Base-by-base conservation (phyloP, 2,329 filamentous ascomycete genomes). In the Dendryphion nanum region DNA sequence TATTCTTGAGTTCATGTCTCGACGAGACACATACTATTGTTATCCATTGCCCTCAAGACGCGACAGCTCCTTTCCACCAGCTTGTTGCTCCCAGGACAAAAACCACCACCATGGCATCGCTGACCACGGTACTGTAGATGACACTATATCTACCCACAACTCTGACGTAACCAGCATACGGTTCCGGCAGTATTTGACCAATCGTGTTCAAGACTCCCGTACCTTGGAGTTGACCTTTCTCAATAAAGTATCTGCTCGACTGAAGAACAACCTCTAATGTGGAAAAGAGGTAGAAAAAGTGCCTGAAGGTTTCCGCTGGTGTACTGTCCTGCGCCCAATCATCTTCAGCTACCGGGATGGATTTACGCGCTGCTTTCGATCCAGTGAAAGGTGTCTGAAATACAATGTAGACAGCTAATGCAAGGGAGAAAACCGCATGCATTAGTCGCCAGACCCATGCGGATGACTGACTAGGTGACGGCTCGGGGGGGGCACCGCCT, bases 261-360 rank as follows among this genome's bases (percentile, higher is more conserved):
- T 91, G 79, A 46, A 91, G 70, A 37, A 87, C 61, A 8, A 87
- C 75, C 68, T 93, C 86, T 20, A 80, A 82, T 0, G 86, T 88
- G 5, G 85, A 83, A 59, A 91, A 93, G n/a, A 86, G 76, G 71
- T 82, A 88, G 65, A 91, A 89, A 66, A 89, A 83, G 44, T 75
- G 73, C 31, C 70, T 70, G 28, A 72, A 69, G 23, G 63, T 55
- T 33, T 66, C 64, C 13, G 66, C 60, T 19, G 71, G 64, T 2
- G 54, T 57, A 6, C 66, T 51, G 7, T 57, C 57, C 2, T 45
- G 31, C 2, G 48, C 47, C 53, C 61, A 66, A 42, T 59, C 59
- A 16, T 61, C 51, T 13, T 59, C 53, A n/a, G 26, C 16, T 35
- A 14, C 28, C 18, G 48, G 33, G 32, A 47, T 52, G 29, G 54